Evolutionary conservation across 2,329 filamentous ascomycete species (phyloP), one percentile per base, ranked within the genome.

Genomic region (Colletotrichum lupini): DNA sequence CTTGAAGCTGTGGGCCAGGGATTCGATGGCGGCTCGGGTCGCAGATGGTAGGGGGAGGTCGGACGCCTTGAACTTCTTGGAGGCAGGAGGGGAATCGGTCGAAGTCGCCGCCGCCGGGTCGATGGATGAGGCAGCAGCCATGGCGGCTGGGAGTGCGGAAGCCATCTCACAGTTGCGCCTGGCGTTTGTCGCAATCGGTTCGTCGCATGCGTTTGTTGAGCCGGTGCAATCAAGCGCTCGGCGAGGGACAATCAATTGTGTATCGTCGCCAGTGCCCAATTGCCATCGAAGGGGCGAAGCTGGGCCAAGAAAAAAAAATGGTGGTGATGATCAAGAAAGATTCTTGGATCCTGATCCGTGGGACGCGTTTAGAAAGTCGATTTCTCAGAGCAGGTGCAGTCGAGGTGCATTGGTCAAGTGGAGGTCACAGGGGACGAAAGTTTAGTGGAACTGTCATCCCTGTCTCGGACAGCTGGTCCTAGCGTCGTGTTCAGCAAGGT

Each of bases 1-100:
- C 83, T 95, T 95, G 85, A 95, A 96, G 12, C 89, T 92, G 79
- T 94, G 92, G n/a, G 93, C 90, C 26, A 96, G 88, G 19, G 88
- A 89, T 77, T 95, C 93, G 69, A 96, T 94, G 1, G 92, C 91
- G 1, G 89, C 88, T 75, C 93, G 88, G 65, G 94, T 94, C n/a
- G 91, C 88, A 3, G 92, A 92, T 5, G 93, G 89, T 24, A 95
- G 84, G 1, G 94, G 94, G 22, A 96, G 86, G 77, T 96, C 94
- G 0, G 92, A 92, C 3, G 93, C 90, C 81, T 94, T 94, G 80
- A 92, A 90, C 78, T 91, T 93, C 77, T 83, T 74, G 35, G 74
- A 61, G 2, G 56, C 58, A 4, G 74, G 71, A 46, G 49, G 12
- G 3, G 59, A 30, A 35, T 66, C 67, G 56, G 55, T 37, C 4